Conservation (phyloP, 192 early-diverging fungal genomes). For the Entrophospora sp. region DNA sequence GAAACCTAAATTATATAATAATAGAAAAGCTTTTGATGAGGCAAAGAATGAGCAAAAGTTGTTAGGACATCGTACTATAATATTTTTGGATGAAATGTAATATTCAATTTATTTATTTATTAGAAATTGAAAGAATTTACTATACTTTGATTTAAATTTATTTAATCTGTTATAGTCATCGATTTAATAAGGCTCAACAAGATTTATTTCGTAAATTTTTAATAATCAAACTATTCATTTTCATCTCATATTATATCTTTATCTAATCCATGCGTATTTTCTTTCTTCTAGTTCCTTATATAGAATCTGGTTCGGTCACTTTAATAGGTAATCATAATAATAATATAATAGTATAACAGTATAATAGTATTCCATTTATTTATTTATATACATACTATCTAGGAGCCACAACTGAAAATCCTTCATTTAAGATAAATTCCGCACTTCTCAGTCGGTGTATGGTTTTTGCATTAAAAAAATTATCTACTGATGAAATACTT, state of each 20-base stretch:
- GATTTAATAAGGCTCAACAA: constrained; percentile 85
- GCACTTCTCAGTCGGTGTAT: constrained; percentile 73
- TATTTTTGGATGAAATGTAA: constrained; percentile 84
- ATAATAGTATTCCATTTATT: not conserved
- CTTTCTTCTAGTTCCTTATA: constrained; percentile 41
- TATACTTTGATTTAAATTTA: not conserved
- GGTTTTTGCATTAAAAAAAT: constrained; percentile 65
- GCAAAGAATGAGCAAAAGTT: constrained; percentile 48
- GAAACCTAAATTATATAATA: not conserved
- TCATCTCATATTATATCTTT: not conserved
- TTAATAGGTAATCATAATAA: constrained; percentile 60
- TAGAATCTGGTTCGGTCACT: constrained; percentile 66
- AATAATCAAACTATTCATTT: not conserved
- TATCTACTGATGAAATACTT: constrained; percentile 49
- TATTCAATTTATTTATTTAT: not conserved
- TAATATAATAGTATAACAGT: not conserved
- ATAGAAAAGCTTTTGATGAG: constrained; percentile 59
- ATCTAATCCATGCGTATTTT: not conserved
- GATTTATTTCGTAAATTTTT: constrained; percentile 52
- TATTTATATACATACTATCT: not conserved
- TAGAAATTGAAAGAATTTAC: not conserved
- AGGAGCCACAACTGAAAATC: constrained; percentile 74
- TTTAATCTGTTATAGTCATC: constrained; percentile 37
- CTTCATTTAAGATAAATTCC: constrained; percentile 73
- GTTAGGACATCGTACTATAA: constrained; percentile 52